phyloP scores from a whole-genome alignment of 2,329 filamentous ascomycete genomes.

The Alternaria sp. region DNA sequence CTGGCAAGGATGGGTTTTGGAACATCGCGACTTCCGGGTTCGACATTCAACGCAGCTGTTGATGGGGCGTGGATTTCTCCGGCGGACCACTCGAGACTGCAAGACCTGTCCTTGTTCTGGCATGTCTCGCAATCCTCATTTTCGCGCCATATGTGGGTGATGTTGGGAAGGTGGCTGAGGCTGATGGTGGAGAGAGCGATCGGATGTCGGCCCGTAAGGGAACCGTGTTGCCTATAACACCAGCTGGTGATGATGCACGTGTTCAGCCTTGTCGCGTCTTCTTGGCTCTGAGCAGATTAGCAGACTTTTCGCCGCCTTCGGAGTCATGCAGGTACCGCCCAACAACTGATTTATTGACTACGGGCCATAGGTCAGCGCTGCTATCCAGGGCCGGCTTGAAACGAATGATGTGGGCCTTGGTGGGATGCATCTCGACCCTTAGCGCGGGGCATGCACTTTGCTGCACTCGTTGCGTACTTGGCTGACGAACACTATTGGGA shows the following conservation, averaged over 20 bases:
- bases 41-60: conserved; percentile 52
- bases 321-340: conserved; percentile 35
- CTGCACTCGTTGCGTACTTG: neutral
- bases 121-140: conserved; percentile 46
- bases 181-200: conserved; percentile 21
- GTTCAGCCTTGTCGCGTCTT: conserved; percentile 25
- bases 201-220: conserved; percentile 31
- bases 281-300: conserved; percentile 15
- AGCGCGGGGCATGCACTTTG: conserved; percentile 6
- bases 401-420: conserved; percentile 14
- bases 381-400: conserved; percentile 4
- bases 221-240: conserved; percentile 17
- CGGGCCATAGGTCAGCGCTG: conserved; percentile 3
- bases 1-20: conserved; percentile 51
- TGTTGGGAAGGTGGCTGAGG: conserved; percentile 22
- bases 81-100: conserved; percentile 50
- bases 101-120: conserved; percentile 48
- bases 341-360: conserved; percentile 12
- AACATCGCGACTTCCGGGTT: conserved; percentile 50
- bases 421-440: conserved; percentile 6
- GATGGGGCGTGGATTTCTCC: conserved; percentile 50
- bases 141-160: conserved; percentile 41
- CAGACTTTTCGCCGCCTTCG: conserved; percentile 30
- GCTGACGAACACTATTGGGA: neutral
- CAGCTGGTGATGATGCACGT: conserved; percentile 17